phyloP scores from a whole-genome alignment of 345 rosid genomes.

The Streptanthus diversifolius region DNA sequence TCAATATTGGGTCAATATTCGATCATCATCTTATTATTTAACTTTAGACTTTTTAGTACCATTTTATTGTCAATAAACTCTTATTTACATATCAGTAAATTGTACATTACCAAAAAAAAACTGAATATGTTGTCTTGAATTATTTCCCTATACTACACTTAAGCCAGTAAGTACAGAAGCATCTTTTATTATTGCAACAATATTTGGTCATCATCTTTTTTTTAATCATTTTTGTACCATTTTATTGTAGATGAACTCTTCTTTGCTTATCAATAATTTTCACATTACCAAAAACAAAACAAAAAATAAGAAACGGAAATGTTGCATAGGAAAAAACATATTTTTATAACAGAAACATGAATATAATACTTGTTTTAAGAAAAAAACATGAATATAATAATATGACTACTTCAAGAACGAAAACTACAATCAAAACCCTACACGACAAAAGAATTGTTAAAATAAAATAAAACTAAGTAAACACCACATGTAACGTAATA shows the following conservation, averaged over 20 bases:
- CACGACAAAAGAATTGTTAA: constrained; percentile 13
- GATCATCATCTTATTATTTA: background rate
- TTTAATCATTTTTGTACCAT: too few relatives aligned
- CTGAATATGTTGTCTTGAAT: background rate
- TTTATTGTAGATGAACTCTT: too few relatives aligned
- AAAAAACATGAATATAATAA: background rate
- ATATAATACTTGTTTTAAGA: background rate
- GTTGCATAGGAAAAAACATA: background rate
- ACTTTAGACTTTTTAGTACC: background rate
- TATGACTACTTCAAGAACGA: background rate
- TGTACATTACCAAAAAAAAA: background rate
- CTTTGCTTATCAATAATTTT: too few relatives aligned
- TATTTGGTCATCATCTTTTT: background rate
- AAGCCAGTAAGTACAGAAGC: background rate
- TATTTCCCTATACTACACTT: background rate
- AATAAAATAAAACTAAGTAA: background rate
- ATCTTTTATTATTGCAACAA: background rate
- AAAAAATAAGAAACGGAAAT: background rate
- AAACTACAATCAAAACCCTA: background rate
- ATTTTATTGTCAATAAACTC: background rate
- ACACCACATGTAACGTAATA: constrained; percentile 20
- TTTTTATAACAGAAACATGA: too few relatives aligned
- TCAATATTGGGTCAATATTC: background rate
- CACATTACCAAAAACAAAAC: too few relatives aligned
- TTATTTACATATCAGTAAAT: background rate